These are phyloP conservation scores for Colletotrichum eremochloae DNA, from an alignment of 2,329 filamentous ascomycete species.

Conservation along the genomic window DNA sequence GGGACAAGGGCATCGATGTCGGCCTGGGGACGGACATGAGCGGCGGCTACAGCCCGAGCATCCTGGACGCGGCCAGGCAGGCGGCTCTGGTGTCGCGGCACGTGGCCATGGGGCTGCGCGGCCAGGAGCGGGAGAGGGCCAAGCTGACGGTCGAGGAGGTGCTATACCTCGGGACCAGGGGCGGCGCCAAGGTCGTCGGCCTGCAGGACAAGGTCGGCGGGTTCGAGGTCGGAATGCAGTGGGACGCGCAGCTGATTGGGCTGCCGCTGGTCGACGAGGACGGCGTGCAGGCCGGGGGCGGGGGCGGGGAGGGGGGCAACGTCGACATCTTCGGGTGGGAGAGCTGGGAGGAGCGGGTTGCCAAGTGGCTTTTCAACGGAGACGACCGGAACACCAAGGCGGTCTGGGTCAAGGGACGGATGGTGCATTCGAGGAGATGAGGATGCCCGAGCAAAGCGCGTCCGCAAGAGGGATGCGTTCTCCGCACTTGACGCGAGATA, in stretches of 20 bases:
- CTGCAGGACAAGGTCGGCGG: constrained; percentile 79
- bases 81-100: constrained; percentile 83
- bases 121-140: constrained; percentile 58
- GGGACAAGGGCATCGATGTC: constrained; percentile 81
- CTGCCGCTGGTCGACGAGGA: constrained; percentile 66
- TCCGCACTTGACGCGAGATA: too few species aligned
- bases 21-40: constrained; percentile 93
- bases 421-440: constrained; percentile 75
- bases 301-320: constrained; percentile 65
- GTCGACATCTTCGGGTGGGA: constrained; percentile 95
- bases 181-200: constrained; percentile 86
- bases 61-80: constrained; percentile 87
- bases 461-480: too few species aligned
- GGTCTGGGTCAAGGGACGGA: constrained; percentile 89
- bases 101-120: constrained; percentile 68
- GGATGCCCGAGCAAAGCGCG: not conserved
- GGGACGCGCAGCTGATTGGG: constrained; percentile 88
- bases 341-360: constrained; percentile 85
- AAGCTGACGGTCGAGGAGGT: constrained; percentile 89
- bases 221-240: constrained; percentile 89
- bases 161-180: constrained; percentile 87
- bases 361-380: constrained; percentile 95
- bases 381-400: constrained; percentile 90
- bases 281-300: constrained; percentile 55
- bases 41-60: constrained; percentile 85